Evolutionary conservation across 169 alveolate species (phyloP).

Genomic region (Plasmodium relictum): DNA sequence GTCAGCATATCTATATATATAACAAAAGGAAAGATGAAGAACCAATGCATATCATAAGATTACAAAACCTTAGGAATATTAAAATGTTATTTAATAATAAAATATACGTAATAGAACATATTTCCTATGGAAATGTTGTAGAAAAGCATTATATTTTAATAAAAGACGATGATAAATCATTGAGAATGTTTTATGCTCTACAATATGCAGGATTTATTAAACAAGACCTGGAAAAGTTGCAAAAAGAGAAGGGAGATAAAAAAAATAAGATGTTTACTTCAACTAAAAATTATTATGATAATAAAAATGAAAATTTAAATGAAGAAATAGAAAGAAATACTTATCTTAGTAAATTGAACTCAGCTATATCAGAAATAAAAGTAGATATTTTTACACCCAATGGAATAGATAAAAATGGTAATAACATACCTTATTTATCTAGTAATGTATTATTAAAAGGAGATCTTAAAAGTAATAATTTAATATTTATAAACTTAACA

Average conservation of each 20-base stretch:
- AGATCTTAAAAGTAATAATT: conserved; percentile 16
- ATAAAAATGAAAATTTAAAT: background rate
- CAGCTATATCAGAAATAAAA: conserved; percentile 10
- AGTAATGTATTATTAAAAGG: conserved; percentile 32
- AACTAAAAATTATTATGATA: conserved; percentile 20
- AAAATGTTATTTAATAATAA: conserved; percentile 32
- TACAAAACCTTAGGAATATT: conserved; percentile 32
- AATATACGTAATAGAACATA: conserved; percentile 53
- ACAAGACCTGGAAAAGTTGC: conserved; percentile 58
- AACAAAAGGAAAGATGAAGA: conserved; percentile 54
- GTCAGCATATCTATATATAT: conserved; percentile 54
- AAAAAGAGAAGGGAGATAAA: conserved; percentile 48
- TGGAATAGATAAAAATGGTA: conserved; percentile 61
- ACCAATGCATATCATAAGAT: conserved; percentile 45
- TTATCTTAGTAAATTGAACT: conserved; percentile 2
- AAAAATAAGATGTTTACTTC: background rate
- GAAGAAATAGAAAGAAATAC: conserved; percentile 11
- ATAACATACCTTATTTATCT: conserved; percentile 45
- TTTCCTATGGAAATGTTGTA: conserved; percentile 10
- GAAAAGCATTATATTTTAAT: conserved; percentile 73
- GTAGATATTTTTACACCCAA: conserved; percentile 76
- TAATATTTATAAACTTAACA: conserved; percentile 28
- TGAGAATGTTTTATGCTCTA: conserved; percentile 82
- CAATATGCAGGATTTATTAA: conserved; percentile 85
- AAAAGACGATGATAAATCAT: conserved; percentile 57